Base-by-base conservation (phyloP, 2,329 filamentous ascomycete genomes). In the Cadophora sp. region DNA sequence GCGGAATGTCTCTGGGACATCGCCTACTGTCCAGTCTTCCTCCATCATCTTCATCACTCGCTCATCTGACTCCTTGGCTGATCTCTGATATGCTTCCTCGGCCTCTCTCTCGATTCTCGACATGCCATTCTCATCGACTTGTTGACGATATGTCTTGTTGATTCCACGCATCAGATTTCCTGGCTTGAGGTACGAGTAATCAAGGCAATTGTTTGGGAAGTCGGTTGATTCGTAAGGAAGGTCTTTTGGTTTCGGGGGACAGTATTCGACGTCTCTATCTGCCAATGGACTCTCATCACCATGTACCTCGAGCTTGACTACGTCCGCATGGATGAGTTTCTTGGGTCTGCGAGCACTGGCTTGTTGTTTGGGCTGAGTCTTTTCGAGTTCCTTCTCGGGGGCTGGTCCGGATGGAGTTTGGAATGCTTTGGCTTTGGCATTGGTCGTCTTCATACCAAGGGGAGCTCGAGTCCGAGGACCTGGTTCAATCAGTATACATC, bases 361-460 rank as follows among this genome's bases (percentile, higher is more conserved):
- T 59, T 73, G 70, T 11, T 83, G 85, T 70, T 87, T 89, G 20
- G 82, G 78, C 66, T 87, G 85, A 0, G 87, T 87, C 78, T 89
- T 90, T 70, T 89, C 89, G 59, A 86, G 79, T 66, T 89, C 87
- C 58, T 85, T 83, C 48, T 85, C 83, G 24, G 83, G 82, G 66
- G 81, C 82, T 73, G 89, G 90, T 39, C 86, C 89, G 36, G 86
- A 89, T 7, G 87, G 87, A 4, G 89, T 89, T 70, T 91, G 89
- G 71, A 89, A 85, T 59, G 83, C 84, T 76, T 84, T 87, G 67
- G 90, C 86, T 82, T 97, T 98, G 63, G 92, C 93, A 79, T 99
- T 99, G 62, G 96, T 98, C 1, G 95, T 98, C 80, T 99, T 99
- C 84, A 93, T 91, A 41, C 95, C 95, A 58, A 99, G 82, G 14